Evolutionary conservation across 345 rosid species (phyloP), one percentile per base, ranked within the genome.

Genomic region (Alliaria petiolata): DNA sequence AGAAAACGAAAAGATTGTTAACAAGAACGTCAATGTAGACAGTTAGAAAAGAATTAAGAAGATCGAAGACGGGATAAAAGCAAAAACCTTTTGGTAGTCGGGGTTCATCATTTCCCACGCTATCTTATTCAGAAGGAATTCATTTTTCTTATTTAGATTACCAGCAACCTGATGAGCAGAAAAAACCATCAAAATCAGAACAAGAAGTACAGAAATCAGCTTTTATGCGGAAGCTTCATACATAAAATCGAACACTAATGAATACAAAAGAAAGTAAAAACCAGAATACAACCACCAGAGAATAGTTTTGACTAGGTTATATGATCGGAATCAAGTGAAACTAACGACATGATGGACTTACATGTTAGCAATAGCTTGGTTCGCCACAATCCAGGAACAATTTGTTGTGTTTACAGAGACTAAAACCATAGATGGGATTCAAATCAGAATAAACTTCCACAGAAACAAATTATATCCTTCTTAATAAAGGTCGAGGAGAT

Each of bases 91-190:
- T 44, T 54, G 54, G 70, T 43, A 62, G 2, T 62, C 67, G 20
- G 75, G 69, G 51, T 79, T 76, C 71, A 67, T 71, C 68, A 60
- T 0, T 36, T 79, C 83, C 80, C 83, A 79, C n/a, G 76, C 60
- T 26, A 30, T 61, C 66, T 71, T 71, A 56, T 50, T 76, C 52
- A 71, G 16, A 25, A 38, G 44, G n/a, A 51, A 40, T 20, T 76
- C 75, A 9, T 67, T 50, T 17, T 50, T 51, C 25, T 30, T 55
- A 63, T 45, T 65, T 19, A 79, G 36, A 67, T 43, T 44, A 42
- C 68, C 64, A 49, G 33, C 55, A 40, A 76, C 77, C 80, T 79
- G 76, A 49, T 35, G 28, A 61, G 19, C 49, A 73, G 8, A 36
- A 45, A 44, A 52, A 39, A 53, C 19, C 38, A 60, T 44, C 49